Percentiles rank a stretch among this genome's conserved stretches.
Conservation (phyloP, 768 basidiomycete genomes). For the Pulveroboletus sp. region DNA sequence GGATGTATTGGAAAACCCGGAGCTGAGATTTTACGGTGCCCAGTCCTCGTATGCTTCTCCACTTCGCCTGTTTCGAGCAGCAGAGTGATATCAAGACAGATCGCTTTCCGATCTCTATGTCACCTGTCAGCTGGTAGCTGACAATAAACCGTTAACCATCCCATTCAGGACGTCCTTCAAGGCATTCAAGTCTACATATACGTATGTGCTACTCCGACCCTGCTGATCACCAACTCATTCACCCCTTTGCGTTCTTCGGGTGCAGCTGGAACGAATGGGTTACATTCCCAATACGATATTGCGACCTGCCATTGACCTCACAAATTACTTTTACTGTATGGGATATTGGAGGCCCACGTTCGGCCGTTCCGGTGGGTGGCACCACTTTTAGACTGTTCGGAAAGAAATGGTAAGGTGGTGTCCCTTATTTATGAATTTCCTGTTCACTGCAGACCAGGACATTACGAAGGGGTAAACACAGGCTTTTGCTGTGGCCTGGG, state of each 20-base stretch:
- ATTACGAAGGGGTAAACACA: conserved; percentile 86
- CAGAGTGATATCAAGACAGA: conserved; percentile 41
- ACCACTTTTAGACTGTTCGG: conserved; percentile 89
- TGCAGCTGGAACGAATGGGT: conserved; percentile 95
- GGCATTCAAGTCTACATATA: conserved; percentile 81
- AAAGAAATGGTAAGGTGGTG: conserved; percentile 71
- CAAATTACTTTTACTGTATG: conserved; percentile 94
- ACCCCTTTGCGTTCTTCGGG: background rate
- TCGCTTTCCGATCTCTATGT: conserved; percentile 91
- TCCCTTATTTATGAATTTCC: background rate
- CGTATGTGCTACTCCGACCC: conserved; percentile 45
- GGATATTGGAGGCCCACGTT: conserved; percentile 86
- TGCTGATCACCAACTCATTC: background rate
- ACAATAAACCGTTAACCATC: conserved; percentile 91
- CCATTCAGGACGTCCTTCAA: conserved; percentile 92
- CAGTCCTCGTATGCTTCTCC: conserved; percentile 59
- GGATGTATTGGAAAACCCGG: conserved; percentile 80
- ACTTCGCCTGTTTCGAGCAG: conserved; percentile 3
- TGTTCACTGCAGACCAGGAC: conserved; percentile 52
- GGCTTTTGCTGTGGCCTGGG: conserved; percentile 80
- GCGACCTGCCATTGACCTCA: conserved; percentile 85
- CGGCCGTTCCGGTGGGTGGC: conserved; percentile 83
- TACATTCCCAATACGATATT: conserved; percentile 87
- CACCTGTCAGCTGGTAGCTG: conserved; percentile 86
- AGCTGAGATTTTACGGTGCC: conserved; percentile 78